These are phyloP conservation scores for Scutellaria baicalensis DNA, from an alignment of 257 asterid species.

Conservation along the genomic window DNA sequence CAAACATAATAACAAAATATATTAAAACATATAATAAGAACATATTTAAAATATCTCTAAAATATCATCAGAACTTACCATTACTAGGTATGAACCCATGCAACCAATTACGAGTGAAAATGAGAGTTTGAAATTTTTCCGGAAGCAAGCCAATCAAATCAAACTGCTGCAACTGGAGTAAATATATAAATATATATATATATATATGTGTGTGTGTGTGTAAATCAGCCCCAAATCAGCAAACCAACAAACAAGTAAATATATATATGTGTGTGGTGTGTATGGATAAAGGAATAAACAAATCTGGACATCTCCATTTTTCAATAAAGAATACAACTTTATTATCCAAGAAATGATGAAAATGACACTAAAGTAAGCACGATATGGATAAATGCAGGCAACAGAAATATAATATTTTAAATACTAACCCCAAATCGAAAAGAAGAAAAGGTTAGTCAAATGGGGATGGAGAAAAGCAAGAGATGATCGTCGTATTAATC, in stretches of 20 bases:
- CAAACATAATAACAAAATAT: too few species aligned
- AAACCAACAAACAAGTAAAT: conserved; percentile 11
- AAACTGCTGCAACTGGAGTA: background rate
- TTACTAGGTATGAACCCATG: too few species aligned
- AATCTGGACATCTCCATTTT: conserved; percentile 17
- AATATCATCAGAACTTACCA: too few species aligned
- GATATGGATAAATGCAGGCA: conserved; percentile 7
- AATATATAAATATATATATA: too few species aligned
- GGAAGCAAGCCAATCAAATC: background rate
- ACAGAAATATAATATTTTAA: background rate
- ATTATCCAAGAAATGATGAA: conserved; percentile 19
- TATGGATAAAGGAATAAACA: background rate
- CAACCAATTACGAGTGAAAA: too few species aligned
- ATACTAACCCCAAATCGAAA: conserved; percentile 21
- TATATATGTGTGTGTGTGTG: too few species aligned
- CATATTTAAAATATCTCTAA: too few species aligned
- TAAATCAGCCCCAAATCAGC: conserved; percentile 27
- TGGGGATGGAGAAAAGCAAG: conserved; percentile 13
- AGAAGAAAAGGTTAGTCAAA: conserved; percentile 12
- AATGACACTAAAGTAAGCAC: too few species aligned
- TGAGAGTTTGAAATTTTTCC: too few species aligned
- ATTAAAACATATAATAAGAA: too few species aligned
- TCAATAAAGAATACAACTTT: conserved; percentile 39
- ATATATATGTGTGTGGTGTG: background rate
- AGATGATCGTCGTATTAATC: conserved; percentile 14